Evolutionary conservation across 2,329 filamentous ascomycete genomes (phyloP), one percentile per base, ranked within the genome.

Genomic region (Cercospora beticola): DNA sequence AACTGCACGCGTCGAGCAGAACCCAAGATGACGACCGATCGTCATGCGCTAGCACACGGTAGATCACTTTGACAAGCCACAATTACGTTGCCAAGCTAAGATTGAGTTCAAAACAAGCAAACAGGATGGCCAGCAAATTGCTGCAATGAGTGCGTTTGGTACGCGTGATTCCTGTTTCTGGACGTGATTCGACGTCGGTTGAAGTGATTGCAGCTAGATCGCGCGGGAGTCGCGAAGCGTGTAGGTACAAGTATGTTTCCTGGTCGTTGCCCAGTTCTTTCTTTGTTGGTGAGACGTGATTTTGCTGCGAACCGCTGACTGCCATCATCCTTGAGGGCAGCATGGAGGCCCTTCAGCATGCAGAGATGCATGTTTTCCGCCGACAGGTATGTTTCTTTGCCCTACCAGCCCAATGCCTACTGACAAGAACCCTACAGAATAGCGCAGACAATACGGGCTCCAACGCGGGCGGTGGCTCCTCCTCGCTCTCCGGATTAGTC

Each of bases 401-500:
- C 18, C 8, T 12, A 12, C 16, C n/a, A 16, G 5, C 18, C 30
- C 2, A 2, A 10, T 8, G 0, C 2, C 8, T 21, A 16, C 56
- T 59, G 56, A 59, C 30, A 36, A 31, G 4, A 2, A 23, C 1
- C 4, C 2, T 7, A 18, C 21, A 62, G 60, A 62, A 10, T 12
- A 31, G 30, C 10, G 23, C 23, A 56, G 23, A n/a, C 40, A 62
- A 62, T 8, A 10, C 14, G 14, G 59, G 59, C 59, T 43, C 33
- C 16, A 62, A 62, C 16, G 31, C 23, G 4, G 40, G 56, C 33
- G 12, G 6, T 1, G 52, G 52, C 58, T 70, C 67, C 14, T 83
- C 85, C 28, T 87, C 86, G 3, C 76, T 83, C 31, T 85, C 82
- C 5, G 79, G 79, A 1, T 76, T 86, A 64, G 65, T 85, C 21